Conservation (phyloP, 2,329 filamentous ascomycete species). For the Fusarium nematophilum region DNA sequence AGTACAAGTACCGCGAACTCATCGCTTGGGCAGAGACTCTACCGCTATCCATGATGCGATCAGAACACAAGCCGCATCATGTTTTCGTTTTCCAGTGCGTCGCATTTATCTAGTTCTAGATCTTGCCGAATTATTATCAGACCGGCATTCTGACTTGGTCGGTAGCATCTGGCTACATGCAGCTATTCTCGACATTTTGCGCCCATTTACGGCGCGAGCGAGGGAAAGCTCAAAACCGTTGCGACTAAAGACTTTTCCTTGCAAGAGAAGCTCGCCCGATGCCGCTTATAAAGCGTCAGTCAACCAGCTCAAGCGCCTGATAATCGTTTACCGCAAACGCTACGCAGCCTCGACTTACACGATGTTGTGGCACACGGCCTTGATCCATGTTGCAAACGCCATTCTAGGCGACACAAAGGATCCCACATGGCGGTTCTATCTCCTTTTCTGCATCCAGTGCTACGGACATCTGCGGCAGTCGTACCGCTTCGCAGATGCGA, state of each 20-base stretch:
- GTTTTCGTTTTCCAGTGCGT: conserved; percentile 53
- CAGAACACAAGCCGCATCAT: conserved; percentile 46
- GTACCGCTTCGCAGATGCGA: conserved; percentile 51
- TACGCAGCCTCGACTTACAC: conserved; percentile 50
- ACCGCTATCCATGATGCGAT: conserved; percentile 41
- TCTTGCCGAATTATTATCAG: neutral
- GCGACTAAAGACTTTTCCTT: conserved; percentile 46
- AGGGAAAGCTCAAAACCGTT: neutral
- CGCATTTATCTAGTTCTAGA: neutral
- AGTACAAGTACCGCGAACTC: conserved; percentile 53
- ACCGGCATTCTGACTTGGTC: neutral
- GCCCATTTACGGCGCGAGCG: conserved; percentile 31
- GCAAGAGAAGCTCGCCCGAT: conserved; percentile 41
- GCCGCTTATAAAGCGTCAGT: conserved; percentile 50
- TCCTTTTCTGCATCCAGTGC: conserved; percentile 53
- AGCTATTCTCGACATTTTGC: conserved; percentile 52
- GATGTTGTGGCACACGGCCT: conserved; percentile 54
- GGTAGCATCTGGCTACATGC: conserved; percentile 55
- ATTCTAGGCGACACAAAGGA: conserved; percentile 47
- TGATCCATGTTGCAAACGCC: conserved; percentile 54
- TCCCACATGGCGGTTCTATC: conserved; percentile 49
- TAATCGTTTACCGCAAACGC: conserved; percentile 50
- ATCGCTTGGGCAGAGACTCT: conserved; percentile 52
- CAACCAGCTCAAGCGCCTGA: conserved; percentile 52
- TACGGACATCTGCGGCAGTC: conserved; percentile 50